These are phyloP conservation scores for Phytopythium boreale DNA, from an alignment of 352 stramenopile species.

Conservation along the genomic window DNA sequence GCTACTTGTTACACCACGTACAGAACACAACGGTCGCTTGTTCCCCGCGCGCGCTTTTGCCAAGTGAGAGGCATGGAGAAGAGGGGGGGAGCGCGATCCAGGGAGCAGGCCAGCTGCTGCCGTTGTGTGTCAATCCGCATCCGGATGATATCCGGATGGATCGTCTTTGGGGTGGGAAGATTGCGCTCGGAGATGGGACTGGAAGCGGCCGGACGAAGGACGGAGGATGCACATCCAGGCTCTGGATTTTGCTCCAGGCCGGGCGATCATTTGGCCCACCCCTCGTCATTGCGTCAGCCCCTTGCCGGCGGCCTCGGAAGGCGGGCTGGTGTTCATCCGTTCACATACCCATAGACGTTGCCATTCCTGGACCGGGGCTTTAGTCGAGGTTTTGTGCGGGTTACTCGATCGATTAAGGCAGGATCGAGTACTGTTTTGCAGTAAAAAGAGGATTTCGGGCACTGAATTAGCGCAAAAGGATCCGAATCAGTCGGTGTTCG, in stretches of 20 bases:
- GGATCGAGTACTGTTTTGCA: background rate
- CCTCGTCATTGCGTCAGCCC: too few relatives aligned
- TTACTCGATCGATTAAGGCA: slow-evolving; percentile 3
- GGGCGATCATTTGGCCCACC: too few relatives aligned
- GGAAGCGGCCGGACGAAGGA: too few relatives aligned
- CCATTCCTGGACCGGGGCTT: background rate
- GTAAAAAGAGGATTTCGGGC: background rate
- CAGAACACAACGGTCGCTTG: slow-evolving; percentile 7
- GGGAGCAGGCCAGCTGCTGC: background rate
- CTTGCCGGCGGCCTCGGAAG: too few relatives aligned
- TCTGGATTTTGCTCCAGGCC: too few relatives aligned
- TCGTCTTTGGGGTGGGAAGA: background rate
- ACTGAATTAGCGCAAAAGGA: background rate
- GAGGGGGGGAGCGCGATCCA: background rate
- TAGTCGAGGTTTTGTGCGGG: background rate
- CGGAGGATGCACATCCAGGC: too few relatives aligned
- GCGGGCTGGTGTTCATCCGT: too few relatives aligned
- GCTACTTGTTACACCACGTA: background rate
- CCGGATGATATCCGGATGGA: slow-evolving; percentile 5
- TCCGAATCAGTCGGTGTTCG: background rate
- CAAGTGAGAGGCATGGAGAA: slow-evolving; percentile 15
- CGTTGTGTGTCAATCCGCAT: background rate
- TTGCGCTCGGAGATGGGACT: slow-evolving; percentile 1
- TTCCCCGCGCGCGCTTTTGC: slow-evolving; percentile 26
- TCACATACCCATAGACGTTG: too few relatives aligned